Percentiles rank a stretch among this genome's conserved stretches.
Evolutionary conservation across 768 basidiomycete genomes (phyloP).

Genomic region (Naematelia aurantialba): DNA sequence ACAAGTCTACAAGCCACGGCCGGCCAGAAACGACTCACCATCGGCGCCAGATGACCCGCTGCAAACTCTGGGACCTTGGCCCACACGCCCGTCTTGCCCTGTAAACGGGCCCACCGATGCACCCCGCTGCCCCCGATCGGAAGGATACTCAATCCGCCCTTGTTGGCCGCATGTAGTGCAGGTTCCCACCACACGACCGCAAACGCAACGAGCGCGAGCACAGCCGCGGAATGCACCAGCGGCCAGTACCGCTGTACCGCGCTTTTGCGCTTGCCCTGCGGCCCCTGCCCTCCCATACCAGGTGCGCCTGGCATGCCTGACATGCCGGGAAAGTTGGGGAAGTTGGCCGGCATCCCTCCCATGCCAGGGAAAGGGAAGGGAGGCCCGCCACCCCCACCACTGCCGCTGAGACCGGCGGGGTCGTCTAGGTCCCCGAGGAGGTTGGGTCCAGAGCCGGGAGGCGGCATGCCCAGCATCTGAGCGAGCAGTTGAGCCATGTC

Average conservation of each 20-base stretch:
- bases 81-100: background rate
- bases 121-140: constrained; percentile 13
- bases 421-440: constrained; percentile 39
- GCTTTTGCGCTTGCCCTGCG: constrained; percentile 15
- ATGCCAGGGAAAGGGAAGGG: background rate
- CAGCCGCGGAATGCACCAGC: constrained; percentile 40
- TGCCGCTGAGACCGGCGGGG: constrained; percentile 35
- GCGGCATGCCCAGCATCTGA: constrained; percentile 34
- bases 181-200: constrained; percentile 49
- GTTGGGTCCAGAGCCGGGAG: constrained; percentile 9
- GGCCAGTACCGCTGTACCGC: constrained; percentile 35
- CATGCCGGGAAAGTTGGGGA: constrained; percentile 13
- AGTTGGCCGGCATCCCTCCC: constrained; percentile 13
- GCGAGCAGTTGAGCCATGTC: constrained; percentile 32
- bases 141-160: constrained; percentile 5
- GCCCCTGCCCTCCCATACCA: constrained; percentile 25
- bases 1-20: no score
- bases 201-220: constrained; percentile 35
- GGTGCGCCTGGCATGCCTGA: constrained; percentile 18
- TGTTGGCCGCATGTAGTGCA: constrained; percentile 7
- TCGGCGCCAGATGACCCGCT: background rate
- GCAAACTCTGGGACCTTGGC: background rate
- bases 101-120: constrained; percentile 14
- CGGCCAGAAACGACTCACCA: no score
- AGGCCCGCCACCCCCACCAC: background rate